A percentile compares a stretch with the other conserved stretches of the same genome.
Conservation (phyloP, 768 basidiomycete species). For the Leccinum fibrillosum region DNA sequence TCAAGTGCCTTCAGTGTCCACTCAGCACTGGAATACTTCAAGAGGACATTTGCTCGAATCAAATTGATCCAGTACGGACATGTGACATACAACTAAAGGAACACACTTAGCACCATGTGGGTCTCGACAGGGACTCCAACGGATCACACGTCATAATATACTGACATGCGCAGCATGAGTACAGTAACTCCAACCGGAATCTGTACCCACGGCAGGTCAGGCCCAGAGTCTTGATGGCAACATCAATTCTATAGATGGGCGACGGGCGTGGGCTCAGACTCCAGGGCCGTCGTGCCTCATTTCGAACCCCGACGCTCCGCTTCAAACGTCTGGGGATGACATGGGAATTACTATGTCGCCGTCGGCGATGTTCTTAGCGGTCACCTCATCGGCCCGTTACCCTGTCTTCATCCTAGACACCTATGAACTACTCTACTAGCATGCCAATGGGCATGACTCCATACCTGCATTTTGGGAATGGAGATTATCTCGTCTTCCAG, state of each 20-base stretch:
- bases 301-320: not conserved
- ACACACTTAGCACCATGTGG: not conserved
- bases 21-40: not conserved
- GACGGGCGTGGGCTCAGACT: too few species aligned
- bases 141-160: too few species aligned
- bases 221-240: too few species aligned
- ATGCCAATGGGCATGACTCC: conserved; percentile 50
- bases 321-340: not conserved
- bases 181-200: too few species aligned
- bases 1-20: not conserved
- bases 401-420: not conserved
- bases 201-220: not conserved
- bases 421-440: conserved; percentile 5
- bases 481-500: conserved; percentile 65
- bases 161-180: too few species aligned
- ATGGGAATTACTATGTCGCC: not conserved
- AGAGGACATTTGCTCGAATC: not conserved
- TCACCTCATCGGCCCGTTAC: not conserved
- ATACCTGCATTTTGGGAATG: conserved; percentile 65
- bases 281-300: not conserved
- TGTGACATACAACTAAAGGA: not conserved
- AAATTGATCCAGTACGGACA: not conserved
- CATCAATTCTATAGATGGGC: too few species aligned
- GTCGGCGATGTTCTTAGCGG: not conserved
- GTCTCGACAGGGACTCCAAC: too few species aligned